These are phyloP conservation scores for Podila minutissima DNA, from an alignment of 192 early-diverging fungal species.

Conservation along the genomic window DNA sequence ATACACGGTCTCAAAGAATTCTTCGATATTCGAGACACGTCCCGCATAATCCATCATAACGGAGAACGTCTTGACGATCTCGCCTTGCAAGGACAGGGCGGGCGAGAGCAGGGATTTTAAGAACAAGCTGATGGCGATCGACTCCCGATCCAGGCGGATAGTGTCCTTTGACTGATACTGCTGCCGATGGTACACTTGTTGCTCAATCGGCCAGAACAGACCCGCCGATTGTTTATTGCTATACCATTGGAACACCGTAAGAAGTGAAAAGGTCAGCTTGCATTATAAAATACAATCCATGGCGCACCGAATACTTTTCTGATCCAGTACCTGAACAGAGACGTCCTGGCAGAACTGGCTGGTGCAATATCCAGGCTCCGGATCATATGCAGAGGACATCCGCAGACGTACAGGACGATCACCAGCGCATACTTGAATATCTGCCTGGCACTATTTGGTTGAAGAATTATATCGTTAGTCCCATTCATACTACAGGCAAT, in stretches of 20 bases:
- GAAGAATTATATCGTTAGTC: background rate
- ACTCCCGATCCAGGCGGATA: slow-evolving; percentile 5
- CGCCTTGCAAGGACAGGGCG: slow-evolving; percentile 35
- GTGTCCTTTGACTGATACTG: slow-evolving; percentile 11
- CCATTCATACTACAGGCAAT: background rate
- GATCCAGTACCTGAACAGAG: background rate
- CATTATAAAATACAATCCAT: background rate
- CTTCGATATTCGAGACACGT: slow-evolving; percentile 54
- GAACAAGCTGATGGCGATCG: slow-evolving; percentile 9
- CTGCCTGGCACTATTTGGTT: slow-evolving; percentile 29
- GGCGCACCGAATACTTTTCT: background rate
- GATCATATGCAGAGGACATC: slow-evolving; percentile 52
- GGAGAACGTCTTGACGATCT: slow-evolving; percentile 57
- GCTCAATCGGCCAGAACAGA: slow-evolving; percentile 6
- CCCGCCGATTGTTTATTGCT: background rate
- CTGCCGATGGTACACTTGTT: slow-evolving; percentile 18
- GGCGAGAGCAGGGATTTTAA: slow-evolving; percentile 17
- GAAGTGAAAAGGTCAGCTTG: background rate
- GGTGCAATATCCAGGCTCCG: slow-evolving; percentile 46
- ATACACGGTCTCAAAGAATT: slow-evolving; percentile 59
- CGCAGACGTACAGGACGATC: slow-evolving; percentile 51
- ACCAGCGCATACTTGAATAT: slow-evolving; percentile 56
- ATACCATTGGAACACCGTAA: background rate
- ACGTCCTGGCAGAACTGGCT: background rate
- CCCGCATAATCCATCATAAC: slow-evolving; percentile 51